These are phyloP conservation scores for Coemansia sp. DNA, from an alignment of 192 early-diverging fungal species.

Conservation along the genomic window DNA sequence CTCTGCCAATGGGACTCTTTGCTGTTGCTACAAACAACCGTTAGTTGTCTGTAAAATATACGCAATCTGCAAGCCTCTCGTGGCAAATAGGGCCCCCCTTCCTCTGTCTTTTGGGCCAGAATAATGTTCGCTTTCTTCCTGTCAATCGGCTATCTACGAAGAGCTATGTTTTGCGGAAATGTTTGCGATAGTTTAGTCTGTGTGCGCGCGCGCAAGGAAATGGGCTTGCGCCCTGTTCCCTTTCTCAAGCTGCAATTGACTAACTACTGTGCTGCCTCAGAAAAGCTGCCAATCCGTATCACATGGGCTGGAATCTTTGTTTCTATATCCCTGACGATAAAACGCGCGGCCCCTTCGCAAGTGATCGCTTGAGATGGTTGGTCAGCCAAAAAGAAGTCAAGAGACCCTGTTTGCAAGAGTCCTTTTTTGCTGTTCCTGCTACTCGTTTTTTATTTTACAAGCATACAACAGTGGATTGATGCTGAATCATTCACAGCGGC, in stretches of 20 bases:
- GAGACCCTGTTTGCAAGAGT: not conserved
- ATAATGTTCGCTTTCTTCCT: not conserved
- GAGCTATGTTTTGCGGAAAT: not conserved
- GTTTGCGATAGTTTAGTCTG: not conserved
- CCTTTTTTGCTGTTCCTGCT: not conserved
- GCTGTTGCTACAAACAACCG: not conserved
- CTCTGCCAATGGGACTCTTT: too few species aligned
- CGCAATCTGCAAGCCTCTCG: slow-evolving; percentile 10
- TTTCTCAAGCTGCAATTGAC: too few species aligned
- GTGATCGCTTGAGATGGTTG: not conserved
- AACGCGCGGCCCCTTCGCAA: not conserved
- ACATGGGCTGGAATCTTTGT: not conserved
- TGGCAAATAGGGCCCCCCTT: not conserved
- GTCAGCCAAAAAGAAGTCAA: not conserved
- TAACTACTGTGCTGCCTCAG: not conserved
- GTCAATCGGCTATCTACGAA: not conserved
- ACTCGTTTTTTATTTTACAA: not conserved
- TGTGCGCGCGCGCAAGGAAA: not conserved
- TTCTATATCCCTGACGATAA: not conserved
- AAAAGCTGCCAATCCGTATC: not conserved
- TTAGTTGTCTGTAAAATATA: not conserved
- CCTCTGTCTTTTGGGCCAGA: not conserved
- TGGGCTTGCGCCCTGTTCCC: not conserved
- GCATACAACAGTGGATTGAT: not conserved
- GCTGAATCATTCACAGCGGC: not conserved